Conservation (phyloP, 371 early-diverging fungal species). For the Mucor ambiguus region DNA sequence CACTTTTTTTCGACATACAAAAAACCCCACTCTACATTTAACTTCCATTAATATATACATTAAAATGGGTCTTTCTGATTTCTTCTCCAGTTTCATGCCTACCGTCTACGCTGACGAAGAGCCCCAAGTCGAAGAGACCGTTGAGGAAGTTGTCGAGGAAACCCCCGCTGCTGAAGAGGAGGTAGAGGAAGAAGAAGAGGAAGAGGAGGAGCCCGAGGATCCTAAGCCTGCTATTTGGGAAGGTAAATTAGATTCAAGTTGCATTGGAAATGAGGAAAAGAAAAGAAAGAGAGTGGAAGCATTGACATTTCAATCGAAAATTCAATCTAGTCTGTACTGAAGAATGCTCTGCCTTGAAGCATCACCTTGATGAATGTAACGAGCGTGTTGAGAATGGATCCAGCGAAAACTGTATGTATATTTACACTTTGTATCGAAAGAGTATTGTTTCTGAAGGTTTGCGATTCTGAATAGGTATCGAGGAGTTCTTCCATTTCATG, state of each 20-base stretch:
- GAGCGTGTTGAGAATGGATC: conserved; percentile 62
- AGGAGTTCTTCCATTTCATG: conserved; percentile 64
- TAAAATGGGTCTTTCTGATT: conserved; percentile 53
- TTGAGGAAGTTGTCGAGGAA: conserved; percentile 22
- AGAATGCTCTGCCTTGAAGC: conserved; percentile 49
- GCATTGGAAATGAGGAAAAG: neutral
- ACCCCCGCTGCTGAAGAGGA: conserved; percentile 25
- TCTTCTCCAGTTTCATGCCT: conserved; percentile 53
- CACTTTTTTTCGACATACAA: conserved; percentile 1
- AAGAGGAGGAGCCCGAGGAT: conserved; percentile 51
- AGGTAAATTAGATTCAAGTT: conserved; percentile 30
- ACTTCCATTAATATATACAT: conserved; percentile 14
- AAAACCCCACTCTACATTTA: conserved; percentile 24
- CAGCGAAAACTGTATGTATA: conserved; percentile 50
- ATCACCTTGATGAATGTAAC: conserved; percentile 60
- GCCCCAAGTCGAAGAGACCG: conserved; percentile 28
- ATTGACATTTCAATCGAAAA: neutral
- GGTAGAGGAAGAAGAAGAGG: conserved; percentile 38
- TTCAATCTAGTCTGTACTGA: conserved; percentile 43
- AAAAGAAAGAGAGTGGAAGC: neutral
- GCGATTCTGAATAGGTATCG: conserved; percentile 42
- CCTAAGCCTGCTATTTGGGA: conserved; percentile 52
- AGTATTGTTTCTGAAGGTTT: neutral
- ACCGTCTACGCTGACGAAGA: conserved; percentile 52
- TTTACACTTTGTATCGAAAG: neutral